phyloP scores from a whole-genome alignment of 2,329 filamentous ascomycete genomes.

The Metarhizium robertsii region DNA sequence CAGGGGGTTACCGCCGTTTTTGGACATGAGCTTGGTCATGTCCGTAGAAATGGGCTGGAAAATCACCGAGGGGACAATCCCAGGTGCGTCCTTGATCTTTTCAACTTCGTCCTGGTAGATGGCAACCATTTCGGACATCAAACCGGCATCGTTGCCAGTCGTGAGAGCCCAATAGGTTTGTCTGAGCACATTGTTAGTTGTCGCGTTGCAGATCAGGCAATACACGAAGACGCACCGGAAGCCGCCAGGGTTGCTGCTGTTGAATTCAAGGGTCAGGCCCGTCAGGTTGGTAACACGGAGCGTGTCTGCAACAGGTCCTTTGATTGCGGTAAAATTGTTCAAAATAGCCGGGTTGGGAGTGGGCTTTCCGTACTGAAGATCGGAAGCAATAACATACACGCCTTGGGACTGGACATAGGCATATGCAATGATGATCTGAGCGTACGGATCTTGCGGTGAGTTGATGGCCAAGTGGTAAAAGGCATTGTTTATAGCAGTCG shows the following conservation, averaged over 20 bases:
- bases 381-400: slow-evolving; percentile 10
- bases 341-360: slow-evolving; percentile 11
- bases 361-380: slow-evolving; percentile 12
- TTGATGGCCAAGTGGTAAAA: slow-evolving; percentile 13
- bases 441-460: slow-evolving; percentile 12
- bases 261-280: slow-evolving; percentile 12
- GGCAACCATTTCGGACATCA: too few relatives aligned
- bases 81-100: too few relatives aligned
- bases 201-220: too few relatives aligned
- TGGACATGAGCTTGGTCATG: too few relatives aligned
- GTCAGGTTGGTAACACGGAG: slow-evolving; percentile 11
- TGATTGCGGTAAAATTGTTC: slow-evolving; percentile 11
- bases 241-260: slow-evolving; percentile 13
- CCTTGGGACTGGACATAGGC: slow-evolving; percentile 11
- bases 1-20: too few relatives aligned
- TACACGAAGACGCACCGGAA: slow-evolving; percentile 9
- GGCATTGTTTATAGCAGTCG: slow-evolving; percentile 11
- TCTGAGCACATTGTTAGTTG: too few relatives aligned
- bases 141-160: too few relatives aligned
- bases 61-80: too few relatives aligned
- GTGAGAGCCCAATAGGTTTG: too few relatives aligned
- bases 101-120: too few relatives aligned
- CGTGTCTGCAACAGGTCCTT: slow-evolving; percentile 7
- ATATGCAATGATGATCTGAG: slow-evolving; percentile 14
- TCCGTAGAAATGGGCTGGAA: too few relatives aligned